phyloP scores from a whole-genome alignment of 192 early-diverging fungal genomes.

The Anaeromyces robustus region DNA sequence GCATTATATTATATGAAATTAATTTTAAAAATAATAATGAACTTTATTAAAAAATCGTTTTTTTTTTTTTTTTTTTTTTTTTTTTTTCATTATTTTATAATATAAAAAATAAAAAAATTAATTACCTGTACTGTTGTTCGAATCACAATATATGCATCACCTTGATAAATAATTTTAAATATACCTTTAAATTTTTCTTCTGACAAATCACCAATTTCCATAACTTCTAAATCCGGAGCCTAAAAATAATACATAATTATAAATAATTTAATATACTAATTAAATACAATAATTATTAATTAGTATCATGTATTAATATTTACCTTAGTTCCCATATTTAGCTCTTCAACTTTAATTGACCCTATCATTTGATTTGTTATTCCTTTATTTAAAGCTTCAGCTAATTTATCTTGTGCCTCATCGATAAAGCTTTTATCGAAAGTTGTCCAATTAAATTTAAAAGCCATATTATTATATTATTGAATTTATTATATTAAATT shows the following conservation, averaged over 20 bases:
- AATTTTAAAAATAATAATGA: too few relatives aligned
- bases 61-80: too few relatives aligned
- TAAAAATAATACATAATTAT: constrained; percentile 12
- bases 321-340: constrained; percentile 85
- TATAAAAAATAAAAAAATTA: too few relatives aligned
- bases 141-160: constrained; percentile 81
- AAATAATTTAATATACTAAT: too few relatives aligned
- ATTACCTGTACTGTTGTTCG: constrained; percentile 92
- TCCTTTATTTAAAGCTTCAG: constrained; percentile 83
- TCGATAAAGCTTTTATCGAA: constrained; percentile 78
- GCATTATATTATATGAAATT: too few relatives aligned
- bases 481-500: too few relatives aligned
- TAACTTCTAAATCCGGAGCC: constrained; percentile 91
- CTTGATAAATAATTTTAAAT: constrained; percentile 84
- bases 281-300: too few relatives aligned
- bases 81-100: too few relatives aligned
- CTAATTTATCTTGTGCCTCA: constrained; percentile 70
- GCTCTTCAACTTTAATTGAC: constrained; percentile 77
- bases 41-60: too few relatives aligned
- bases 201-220: constrained; percentile 93
- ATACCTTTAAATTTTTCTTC: constrained; percentile 87
- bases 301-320: too few relatives aligned
- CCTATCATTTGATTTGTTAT: constrained; percentile 85
- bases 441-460: constrained; percentile 91
- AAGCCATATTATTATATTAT: constrained; percentile 53